A percentile compares a stretch with the other conserved stretches of the same genome.
Conservation (phyloP, 108 stramenopile genomes). For the Conticribra weissflogii region DNA sequence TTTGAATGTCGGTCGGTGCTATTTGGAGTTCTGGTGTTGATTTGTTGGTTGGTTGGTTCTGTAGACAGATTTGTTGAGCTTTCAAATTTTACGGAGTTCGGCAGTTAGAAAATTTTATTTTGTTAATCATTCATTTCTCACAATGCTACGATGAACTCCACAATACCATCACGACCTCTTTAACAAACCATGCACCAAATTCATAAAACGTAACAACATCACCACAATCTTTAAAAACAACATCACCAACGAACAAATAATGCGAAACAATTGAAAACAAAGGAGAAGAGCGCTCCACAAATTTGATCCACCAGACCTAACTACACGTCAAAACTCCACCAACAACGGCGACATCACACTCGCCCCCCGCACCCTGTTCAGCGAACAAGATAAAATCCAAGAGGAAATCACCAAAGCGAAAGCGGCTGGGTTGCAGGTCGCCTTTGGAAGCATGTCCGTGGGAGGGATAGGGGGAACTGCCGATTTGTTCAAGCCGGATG, state of each 20-base stretch:
- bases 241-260: too few relatives aligned
- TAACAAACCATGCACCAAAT: too few relatives aligned
- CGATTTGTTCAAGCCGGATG: slow-evolving; percentile 15
- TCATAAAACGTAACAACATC: too few relatives aligned
- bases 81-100: too few relatives aligned
- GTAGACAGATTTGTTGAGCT: too few relatives aligned
- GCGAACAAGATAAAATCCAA: slow-evolving; percentile 18
- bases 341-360: slow-evolving; percentile 18
- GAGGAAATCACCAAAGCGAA: slow-evolving; percentile 47
- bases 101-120: too few relatives aligned
- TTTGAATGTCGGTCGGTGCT: slow-evolving; percentile 6
- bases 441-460: slow-evolving; percentile 40
- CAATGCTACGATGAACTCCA: too few relatives aligned
- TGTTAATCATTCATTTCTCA: too few relatives aligned
- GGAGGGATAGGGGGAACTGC: slow-evolving; percentile 14
- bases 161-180: too few relatives aligned
- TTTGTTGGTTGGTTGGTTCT: too few relatives aligned
- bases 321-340: neutral
- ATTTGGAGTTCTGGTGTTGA: neutral
- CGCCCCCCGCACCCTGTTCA: slow-evolving; percentile 34
- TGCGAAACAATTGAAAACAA: too few relatives aligned
- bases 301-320: slow-evolving; percentile 77
- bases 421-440: slow-evolving; percentile 43
- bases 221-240: too few relatives aligned
- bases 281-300: slow-evolving; percentile 75